Percentiles rank a stretch among this genome's conserved stretches.
Evolutionary conservation across 495 filamentous ascomycete species (phyloP).

Genomic region (Aspergillus funiculosus): DNA sequence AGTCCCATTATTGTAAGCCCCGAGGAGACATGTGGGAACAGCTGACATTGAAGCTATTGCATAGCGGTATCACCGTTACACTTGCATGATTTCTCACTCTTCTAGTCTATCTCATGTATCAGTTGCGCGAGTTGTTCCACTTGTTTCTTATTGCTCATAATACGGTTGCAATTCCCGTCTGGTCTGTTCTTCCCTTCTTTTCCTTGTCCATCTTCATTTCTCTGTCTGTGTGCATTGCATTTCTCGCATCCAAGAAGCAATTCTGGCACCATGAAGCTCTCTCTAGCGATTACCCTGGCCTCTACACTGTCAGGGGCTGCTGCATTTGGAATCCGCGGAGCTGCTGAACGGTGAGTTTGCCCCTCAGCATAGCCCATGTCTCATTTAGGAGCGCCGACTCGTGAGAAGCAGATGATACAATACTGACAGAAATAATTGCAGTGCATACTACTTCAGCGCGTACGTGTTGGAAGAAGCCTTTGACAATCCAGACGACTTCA

Average conservation of each 20-base stretch:
- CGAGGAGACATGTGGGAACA: not conserved
- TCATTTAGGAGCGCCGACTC: too few relatives aligned
- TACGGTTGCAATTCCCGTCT: too few relatives aligned
- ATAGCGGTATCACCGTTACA: not conserved
- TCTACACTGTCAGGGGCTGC: not conserved
- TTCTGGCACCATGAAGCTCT: not conserved
- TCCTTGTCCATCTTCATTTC: too few relatives aligned
- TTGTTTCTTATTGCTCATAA: too few relatives aligned
- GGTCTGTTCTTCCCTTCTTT: too few relatives aligned
- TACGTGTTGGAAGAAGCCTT: not conserved
- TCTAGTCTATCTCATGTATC: not conserved
- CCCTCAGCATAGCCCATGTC: not conserved
- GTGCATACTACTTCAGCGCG: not conserved
- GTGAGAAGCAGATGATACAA: too few relatives aligned
- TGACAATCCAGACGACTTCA: not conserved
- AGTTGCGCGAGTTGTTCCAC: too few relatives aligned
- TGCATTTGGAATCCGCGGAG: not conserved
- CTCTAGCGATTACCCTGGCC: not conserved
- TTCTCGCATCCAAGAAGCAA: not conserved
- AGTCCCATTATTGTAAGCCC: not conserved
- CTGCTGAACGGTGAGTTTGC: not conserved
- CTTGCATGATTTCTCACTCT: not conserved
- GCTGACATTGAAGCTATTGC: not conserved
- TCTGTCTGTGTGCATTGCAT: too few relatives aligned
- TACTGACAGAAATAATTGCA: not conserved